Evolutionary conservation across 441 rosid genomes (phyloP).

Genomic region (Metrosideros polymorpha): DNA sequence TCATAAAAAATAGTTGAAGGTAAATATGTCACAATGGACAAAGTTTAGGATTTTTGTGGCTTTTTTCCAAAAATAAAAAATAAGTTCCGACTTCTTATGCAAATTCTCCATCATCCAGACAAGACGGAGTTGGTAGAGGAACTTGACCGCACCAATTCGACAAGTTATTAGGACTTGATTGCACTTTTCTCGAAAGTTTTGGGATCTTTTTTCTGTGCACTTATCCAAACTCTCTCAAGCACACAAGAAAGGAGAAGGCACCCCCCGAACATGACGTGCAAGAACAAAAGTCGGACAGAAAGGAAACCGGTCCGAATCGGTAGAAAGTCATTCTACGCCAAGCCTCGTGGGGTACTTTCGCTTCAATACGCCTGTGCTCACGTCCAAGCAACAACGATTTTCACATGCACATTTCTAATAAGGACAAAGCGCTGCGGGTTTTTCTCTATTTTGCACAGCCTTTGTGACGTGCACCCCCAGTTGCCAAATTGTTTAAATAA

Average conservation of each 20-base stretch:
- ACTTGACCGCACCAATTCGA: accelerated
- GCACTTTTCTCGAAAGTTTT: too few relatives aligned
- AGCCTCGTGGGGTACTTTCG: not conserved
- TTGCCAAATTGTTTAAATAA: not conserved
- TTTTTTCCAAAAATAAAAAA: too few relatives aligned
- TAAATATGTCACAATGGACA: too few relatives aligned
- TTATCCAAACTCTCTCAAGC: not conserved
- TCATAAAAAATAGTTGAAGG: too few relatives aligned
- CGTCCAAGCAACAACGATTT: not conserved
- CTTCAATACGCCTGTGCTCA: not conserved
- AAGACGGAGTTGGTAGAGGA: accelerated
- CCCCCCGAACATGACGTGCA: not conserved
- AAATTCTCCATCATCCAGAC: accelerated
- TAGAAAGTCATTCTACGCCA: not conserved
- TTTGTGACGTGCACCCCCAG: not conserved
- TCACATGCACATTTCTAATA: not conserved
- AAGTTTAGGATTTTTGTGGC: too few relatives aligned
- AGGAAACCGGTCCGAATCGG: not conserved
- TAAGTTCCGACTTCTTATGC: not conserved
- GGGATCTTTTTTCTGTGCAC: too few relatives aligned
- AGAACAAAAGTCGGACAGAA: not conserved
- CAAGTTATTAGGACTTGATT: not conserved
- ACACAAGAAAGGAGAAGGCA: not conserved
- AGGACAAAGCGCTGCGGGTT: too few relatives aligned
- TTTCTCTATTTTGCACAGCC: not conserved